Base-by-base conservation (phyloP, 352 stramenopile genomes). In the Saprolegnia diclina region DNA sequence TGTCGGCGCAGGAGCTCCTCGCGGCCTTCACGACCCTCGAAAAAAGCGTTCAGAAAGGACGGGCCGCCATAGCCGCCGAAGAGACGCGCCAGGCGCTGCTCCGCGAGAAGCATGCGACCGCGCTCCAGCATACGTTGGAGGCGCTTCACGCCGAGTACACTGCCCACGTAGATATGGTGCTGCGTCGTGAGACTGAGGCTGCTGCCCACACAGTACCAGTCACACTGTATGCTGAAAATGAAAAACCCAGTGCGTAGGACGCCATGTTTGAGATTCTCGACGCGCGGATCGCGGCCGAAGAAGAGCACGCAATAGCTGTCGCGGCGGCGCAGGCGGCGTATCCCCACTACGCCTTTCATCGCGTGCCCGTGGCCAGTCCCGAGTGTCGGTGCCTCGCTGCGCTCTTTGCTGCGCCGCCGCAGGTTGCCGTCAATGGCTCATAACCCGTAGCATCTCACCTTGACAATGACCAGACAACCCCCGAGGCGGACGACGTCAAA, bases 1-100 rank as follows among this genome's bases (percentile, higher is more conserved):
- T 71, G 6, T n/a, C n/a, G n/a, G 56, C 44, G 42, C 65, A 72
- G 32, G 83, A 89, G 54, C 77, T 90, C 19, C 56, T 88, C 0
- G 73, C 81, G 13, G 78, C 80, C 10, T 72, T 90, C 9, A 87
- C 86, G 18, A 75, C 81, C 24, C 73, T 90, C 1, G 83, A 92
- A 48, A 46, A 74, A 10, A 74, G 77, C 26, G 79, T 89, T 32
- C 63, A 72, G 1, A 64, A 73, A 18, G 83, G 82, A 0, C 77
- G 79, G n/a, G 10, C 66, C 29, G 74, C 81, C 54, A 77, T 92
- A 13, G 44, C 76, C 14, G 57, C 76, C 5, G 81, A 92, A 56
- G 78, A 83, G 44, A 55, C 74, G 10, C 73, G 79, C 0, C 82
- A 89, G 59, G 61, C 77, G 4, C 68, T 71, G 4, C 21, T 91